These are phyloP conservation scores for Backusella psychrophila DNA, from an alignment of 192 early-diverging fungal genomes.

Conservation along the genomic window DNA sequence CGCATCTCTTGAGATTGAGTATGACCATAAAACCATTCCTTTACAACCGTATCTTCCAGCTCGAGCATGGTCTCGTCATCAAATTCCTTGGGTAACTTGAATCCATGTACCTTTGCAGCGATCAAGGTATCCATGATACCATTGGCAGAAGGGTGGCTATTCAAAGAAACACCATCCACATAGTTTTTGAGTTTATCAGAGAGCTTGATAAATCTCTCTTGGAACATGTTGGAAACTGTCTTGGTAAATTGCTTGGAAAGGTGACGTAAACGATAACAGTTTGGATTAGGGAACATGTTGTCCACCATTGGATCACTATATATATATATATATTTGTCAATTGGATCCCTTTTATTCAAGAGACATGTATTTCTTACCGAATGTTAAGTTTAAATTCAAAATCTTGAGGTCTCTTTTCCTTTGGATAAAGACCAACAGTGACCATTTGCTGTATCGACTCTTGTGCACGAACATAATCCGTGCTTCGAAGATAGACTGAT, in stretches of 20 bases:
- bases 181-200: conserved; percentile 21
- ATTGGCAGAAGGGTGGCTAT: conserved; percentile 38
- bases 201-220: conserved; percentile 21
- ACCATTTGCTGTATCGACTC: conserved; percentile 41
- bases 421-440: conserved; percentile 38
- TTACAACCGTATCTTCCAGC: conserved; percentile 27
- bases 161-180: conserved; percentile 31
- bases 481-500: conserved; percentile 30
- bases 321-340: neutral
- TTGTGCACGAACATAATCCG: conserved; percentile 33
- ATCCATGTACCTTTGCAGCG: conserved; percentile 34
- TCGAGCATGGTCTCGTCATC: conserved; percentile 21
- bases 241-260: conserved; percentile 28
- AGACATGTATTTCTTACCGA: conserved; percentile 25
- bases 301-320: conserved; percentile 32
- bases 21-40: conserved; percentile 39
- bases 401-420: conserved; percentile 3
- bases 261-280: conserved; percentile 24
- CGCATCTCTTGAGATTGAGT: conserved; percentile 28
- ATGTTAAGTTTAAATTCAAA: conserved; percentile 30
- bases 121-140: conserved; percentile 37
- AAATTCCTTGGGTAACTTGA: conserved; percentile 27
- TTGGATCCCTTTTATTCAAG: neutral
- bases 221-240: conserved; percentile 14
- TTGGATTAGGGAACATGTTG: conserved; percentile 37